Conservation (phyloP, 345 rosid species). For the Camelina hispida region DNA sequence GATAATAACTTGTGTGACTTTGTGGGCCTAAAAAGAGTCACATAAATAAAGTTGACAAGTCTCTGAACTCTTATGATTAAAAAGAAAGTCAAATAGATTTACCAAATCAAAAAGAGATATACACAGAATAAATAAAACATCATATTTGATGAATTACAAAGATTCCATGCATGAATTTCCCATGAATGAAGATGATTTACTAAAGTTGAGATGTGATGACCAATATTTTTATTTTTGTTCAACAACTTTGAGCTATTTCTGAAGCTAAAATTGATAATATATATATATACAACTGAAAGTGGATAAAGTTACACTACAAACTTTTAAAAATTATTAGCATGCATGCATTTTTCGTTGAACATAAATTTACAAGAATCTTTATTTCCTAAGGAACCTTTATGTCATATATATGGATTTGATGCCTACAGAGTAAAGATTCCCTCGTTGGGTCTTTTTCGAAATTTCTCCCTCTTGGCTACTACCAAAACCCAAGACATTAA, state of each 20-base stretch:
- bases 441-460: constrained; percentile 6
- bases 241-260: constrained; percentile 33
- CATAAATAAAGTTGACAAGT: constrained; percentile 16
- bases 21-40: constrained; percentile 17
- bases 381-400: constrained; percentile 8
- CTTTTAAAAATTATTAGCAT: not conserved
- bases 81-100: constrained; percentile 4
- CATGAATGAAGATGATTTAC: constrained; percentile 10
- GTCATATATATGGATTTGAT: constrained; percentile 26
- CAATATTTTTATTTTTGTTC: constrained; percentile 20
- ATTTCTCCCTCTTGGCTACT: constrained; percentile 22
- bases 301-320: constrained; percentile 13
- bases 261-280: not conserved
- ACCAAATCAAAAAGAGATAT: constrained; percentile 20
- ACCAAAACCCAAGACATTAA: constrained; percentile 13
- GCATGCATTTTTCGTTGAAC: constrained; percentile 22
- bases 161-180: not conserved
- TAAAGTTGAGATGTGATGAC: constrained; percentile 29
- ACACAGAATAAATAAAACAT: constrained; percentile 12
- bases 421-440: constrained; percentile 21
- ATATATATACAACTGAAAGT: constrained; percentile 10
- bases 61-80: constrained; percentile 5
- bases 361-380: constrained; percentile 21
- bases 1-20: constrained; percentile 29
- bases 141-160: constrained; percentile 13